phyloP scores from a whole-genome alignment of 768 basidiomycete genomes.

The Leccinum obscurum region DNA sequence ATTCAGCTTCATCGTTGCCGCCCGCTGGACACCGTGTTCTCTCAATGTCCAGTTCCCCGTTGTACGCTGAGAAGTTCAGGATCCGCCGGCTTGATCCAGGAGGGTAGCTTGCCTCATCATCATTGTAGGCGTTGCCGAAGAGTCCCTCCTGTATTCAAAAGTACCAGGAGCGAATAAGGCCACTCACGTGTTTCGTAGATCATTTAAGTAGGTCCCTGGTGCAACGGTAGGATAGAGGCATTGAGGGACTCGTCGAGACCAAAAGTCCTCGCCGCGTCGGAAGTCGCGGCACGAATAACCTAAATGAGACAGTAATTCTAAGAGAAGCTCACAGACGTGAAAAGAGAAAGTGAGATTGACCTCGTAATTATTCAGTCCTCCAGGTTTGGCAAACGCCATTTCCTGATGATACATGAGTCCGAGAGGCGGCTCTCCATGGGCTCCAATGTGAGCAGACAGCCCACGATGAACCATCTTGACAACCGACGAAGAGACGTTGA shows the following conservation, averaged over 20 bases:
- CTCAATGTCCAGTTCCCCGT: conserved; percentile 38
- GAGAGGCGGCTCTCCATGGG: conserved; percentile 71
- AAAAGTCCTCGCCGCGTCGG: conserved; percentile 63
- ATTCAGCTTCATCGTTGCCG: conserved; percentile 41
- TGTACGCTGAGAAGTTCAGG: conserved; percentile 44
- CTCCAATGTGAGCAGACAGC: conserved; percentile 64
- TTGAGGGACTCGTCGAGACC: conserved; percentile 56
- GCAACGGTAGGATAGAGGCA: conserved; percentile 56
- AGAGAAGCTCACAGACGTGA: background rate
- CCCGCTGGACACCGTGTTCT: conserved; percentile 46
- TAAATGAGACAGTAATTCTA: conserved; percentile 24
- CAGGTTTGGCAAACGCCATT: conserved; percentile 61
- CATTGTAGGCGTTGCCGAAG: conserved; percentile 67
- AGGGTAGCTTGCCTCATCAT: conserved; percentile 68
- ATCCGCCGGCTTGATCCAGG: conserved; percentile 46
- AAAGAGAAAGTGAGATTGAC: conserved; percentile 32
- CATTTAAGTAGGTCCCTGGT: conserved; percentile 65
- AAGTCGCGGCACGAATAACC: conserved; percentile 70
- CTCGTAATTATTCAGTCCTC: conserved; percentile 72
- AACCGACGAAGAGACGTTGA: conserved; percentile 67
- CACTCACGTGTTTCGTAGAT: conserved; percentile 62
- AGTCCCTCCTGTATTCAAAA: conserved; percentile 44
- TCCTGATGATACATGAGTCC: conserved; percentile 79
- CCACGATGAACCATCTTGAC: conserved; percentile 70
- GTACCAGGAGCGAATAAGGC: conserved; percentile 63